These are phyloP conservation scores for Fraxinus angustifolia DNA, from an alignment of 305 asterid genomes.

Conservation along the genomic window DNA sequence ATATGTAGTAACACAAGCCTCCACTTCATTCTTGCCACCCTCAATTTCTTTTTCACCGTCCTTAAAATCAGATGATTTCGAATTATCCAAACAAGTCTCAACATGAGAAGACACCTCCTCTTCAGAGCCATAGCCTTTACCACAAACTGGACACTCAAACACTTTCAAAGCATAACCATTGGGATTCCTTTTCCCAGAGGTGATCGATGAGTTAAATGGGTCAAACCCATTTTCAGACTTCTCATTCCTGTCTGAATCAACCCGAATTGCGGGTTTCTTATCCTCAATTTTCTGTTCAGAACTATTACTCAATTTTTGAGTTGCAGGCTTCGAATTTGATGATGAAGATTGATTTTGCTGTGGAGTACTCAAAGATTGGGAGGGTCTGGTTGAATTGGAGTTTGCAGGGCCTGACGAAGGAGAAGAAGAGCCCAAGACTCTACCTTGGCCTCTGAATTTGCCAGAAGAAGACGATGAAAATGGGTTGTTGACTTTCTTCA, in stretches of 20 bases:
- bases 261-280: constrained; percentile 28
- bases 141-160: constrained; percentile 83
- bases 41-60: constrained; percentile 20
- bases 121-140: constrained; percentile 60
- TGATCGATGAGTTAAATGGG: constrained; percentile 65
- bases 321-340: constrained; percentile 36
- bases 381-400: constrained; percentile 15
- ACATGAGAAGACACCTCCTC: constrained; percentile 72
- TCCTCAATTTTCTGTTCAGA: constrained; percentile 33
- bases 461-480: constrained; percentile 64
- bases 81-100: constrained; percentile 56
- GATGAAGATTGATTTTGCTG: constrained; percentile 11
- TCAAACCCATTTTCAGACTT: constrained; percentile 53
- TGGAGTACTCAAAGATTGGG: constrained; percentile 17
- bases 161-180: constrained; percentile 66
- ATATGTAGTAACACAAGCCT: constrained; percentile 52
- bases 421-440: constrained; percentile 72
- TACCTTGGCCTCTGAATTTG: constrained; percentile 85
- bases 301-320: constrained; percentile 27
- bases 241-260: constrained; percentile 13
- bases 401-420: constrained; percentile 34
- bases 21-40: constrained; percentile 44
- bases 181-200: constrained; percentile 71
- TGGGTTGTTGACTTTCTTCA: constrained; percentile 79
- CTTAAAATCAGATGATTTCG: constrained; percentile 23